Conservation (phyloP, 1,284 basidiomycete genomes). For the Puccinia sorghi region DNA sequence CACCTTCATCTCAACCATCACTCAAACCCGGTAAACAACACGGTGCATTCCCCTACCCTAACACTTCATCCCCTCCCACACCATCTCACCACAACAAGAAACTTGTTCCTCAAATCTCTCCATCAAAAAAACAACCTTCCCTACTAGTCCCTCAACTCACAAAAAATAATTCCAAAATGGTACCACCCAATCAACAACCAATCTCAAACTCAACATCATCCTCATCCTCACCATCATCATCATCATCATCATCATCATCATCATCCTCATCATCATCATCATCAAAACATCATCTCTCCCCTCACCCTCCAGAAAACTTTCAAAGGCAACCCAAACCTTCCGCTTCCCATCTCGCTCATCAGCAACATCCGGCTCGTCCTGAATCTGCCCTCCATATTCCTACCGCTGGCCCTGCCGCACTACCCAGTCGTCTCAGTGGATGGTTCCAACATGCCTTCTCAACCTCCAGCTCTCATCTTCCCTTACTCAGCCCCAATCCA, state of each 20-base stretch:
- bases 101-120: constrained; percentile 1
- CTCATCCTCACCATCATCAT: not conserved
- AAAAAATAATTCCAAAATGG: constrained; percentile 9
- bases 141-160: constrained; percentile 7
- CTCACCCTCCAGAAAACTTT: too few relatives aligned
- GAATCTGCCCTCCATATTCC: too few relatives aligned
- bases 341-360: too few relatives aligned
- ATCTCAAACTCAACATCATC: constrained; percentile 2
- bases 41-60: constrained; percentile 12
- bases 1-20: not conserved
- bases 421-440: constrained; percentile 53
- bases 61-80: not conserved
- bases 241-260: not conserved
- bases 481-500: too few relatives aligned
- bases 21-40: constrained; percentile 17
- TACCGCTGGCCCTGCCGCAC: constrained; percentile 21
- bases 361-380: not conserved
- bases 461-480: too few relatives aligned
- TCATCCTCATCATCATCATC: too few relatives aligned
- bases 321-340: too few relatives aligned
- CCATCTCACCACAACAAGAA: not conserved
- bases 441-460: too few relatives aligned
- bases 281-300: too few relatives aligned
- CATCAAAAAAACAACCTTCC: constrained; percentile 18
- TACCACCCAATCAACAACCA: not conserved